Conservation (phyloP, 768 basidiomycete species). For the Russula abietina region DNA sequence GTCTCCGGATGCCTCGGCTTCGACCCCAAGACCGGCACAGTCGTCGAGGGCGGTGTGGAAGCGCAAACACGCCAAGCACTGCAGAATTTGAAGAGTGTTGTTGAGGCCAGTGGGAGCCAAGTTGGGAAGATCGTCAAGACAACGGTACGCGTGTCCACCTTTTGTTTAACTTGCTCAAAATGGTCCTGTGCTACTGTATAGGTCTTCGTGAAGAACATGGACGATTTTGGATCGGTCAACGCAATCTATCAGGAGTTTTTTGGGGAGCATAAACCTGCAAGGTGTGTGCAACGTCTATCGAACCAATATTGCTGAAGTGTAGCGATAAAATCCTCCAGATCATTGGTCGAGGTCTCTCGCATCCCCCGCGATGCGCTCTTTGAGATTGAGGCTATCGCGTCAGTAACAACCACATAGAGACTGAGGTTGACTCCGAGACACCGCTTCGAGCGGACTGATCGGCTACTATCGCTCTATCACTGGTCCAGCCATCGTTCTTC, state of each 20-base stretch:
- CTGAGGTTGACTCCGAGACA: not conserved
- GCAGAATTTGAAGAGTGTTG: conserved; percentile 76
- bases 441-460: not conserved
- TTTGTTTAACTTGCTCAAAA: not conserved
- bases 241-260: conserved; percentile 78
- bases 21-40: conserved; percentile 60
- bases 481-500: too few species aligned
- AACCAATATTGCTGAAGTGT: not conserved
- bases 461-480: too few species aligned
- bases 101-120: conserved; percentile 76
- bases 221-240: conserved; percentile 83
- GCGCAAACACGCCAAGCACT: conserved; percentile 80
- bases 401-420: conserved; percentile 9
- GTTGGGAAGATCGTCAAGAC: conserved; percentile 84
- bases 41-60: conserved; percentile 71
- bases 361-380: conserved; percentile 88
- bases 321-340: conserved; percentile 28
- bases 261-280: conserved; percentile 85
- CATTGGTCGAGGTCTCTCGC: conserved; percentile 82
- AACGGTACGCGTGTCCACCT: conserved; percentile 51
- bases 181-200: conserved; percentile 29
- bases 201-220: conserved; percentile 92
- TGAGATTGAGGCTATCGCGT: conserved; percentile 87
- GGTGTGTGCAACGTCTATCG: conserved; percentile 31
- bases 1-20: conserved; percentile 85